These are phyloP conservation scores for Saturnispora besseyi DNA, from an alignment of 805 yeast species.

Conservation along the genomic window DNA sequence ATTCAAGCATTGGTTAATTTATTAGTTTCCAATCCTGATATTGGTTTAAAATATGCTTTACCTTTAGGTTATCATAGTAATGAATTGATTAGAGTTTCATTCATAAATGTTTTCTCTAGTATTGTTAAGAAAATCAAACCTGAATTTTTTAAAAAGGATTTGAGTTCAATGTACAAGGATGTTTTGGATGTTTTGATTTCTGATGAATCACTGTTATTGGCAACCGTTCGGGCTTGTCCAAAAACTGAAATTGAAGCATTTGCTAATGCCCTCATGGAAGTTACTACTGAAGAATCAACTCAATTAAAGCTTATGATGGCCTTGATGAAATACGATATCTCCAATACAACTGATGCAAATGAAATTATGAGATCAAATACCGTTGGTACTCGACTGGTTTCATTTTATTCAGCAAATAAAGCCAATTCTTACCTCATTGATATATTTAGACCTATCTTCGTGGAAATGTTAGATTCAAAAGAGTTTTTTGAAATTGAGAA, in stretches of 20 bases:
- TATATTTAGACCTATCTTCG: constrained; percentile 48
- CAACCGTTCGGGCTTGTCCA: constrained; percentile 55
- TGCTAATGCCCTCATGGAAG: constrained; percentile 53
- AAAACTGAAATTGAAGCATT: constrained; percentile 60
- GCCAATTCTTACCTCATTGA: constrained; percentile 50
- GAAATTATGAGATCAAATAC: constrained; percentile 76
- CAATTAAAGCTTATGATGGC: constrained; percentile 40
- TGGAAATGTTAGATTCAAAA: constrained; percentile 38
- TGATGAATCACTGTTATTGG: constrained; percentile 37
- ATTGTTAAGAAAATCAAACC: constrained; percentile 34
- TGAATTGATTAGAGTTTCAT: constrained; percentile 55
- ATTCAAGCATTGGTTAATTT: constrained; percentile 60
- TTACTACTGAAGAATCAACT: constrained; percentile 36
- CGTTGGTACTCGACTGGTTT: constrained; percentile 68
- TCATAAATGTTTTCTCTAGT: constrained; percentile 67
- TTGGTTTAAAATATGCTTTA: constrained; percentile 66
- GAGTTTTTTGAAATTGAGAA: constrained; percentile 49
- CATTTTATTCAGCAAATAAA: constrained; percentile 59
- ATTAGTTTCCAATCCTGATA: constrained; percentile 62
- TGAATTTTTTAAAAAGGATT: constrained; percentile 12
- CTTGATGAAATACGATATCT: constrained; percentile 54
- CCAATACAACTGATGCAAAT: constrained; percentile 48
- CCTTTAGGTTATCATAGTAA: constrained; percentile 74
- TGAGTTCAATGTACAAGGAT: constrained; percentile 8
- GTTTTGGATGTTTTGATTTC: constrained; percentile 15